These are phyloP conservation scores for Trichoderma cornu-damae DNA, from an alignment of 2,329 filamentous ascomycete species.

Conservation along the genomic window DNA sequence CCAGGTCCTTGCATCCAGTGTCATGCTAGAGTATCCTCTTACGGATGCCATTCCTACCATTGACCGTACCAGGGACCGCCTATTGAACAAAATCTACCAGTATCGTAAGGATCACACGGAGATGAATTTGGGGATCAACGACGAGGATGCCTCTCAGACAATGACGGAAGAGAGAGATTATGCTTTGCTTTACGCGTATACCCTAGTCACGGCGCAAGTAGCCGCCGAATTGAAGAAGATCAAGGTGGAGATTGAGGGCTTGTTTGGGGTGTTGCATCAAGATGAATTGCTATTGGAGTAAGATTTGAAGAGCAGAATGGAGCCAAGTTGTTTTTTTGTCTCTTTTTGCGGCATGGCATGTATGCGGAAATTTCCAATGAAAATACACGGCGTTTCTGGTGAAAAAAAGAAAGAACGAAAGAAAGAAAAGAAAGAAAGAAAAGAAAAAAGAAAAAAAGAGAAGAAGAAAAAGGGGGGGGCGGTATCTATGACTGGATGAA, in stretches of 20 bases:
- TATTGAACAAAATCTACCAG: constrained; percentile 81
- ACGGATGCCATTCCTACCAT: constrained; percentile 84
- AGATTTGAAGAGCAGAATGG: not conserved
- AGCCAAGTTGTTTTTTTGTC: not conserved
- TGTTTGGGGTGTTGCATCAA: constrained; percentile 60
- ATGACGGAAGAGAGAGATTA: constrained; percentile 72
- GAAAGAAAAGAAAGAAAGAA: no score
- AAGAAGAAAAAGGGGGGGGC: no score
- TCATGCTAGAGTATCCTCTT: constrained; percentile 91
- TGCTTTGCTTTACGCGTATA: constrained; percentile 88
- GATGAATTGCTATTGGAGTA: constrained; percentile 54
- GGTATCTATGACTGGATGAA: not conserved
- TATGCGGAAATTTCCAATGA: not conserved
- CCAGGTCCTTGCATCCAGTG: constrained; percentile 79
- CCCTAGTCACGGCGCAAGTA: constrained; percentile 61
- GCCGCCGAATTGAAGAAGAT: constrained; percentile 59
- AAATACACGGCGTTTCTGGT: not conserved
- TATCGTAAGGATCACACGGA: constrained; percentile 67
- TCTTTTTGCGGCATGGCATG: not conserved
- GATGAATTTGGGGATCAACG: constrained; percentile 22
- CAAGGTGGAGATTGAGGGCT: constrained; percentile 54
- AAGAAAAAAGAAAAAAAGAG: no score
- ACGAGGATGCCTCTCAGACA: constrained; percentile 29
- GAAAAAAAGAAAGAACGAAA: not conserved
- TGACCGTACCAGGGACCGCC: constrained; percentile 69